phyloP scores from a whole-genome alignment of 768 basidiomycete species.

The Hericium rajendrae region DNA sequence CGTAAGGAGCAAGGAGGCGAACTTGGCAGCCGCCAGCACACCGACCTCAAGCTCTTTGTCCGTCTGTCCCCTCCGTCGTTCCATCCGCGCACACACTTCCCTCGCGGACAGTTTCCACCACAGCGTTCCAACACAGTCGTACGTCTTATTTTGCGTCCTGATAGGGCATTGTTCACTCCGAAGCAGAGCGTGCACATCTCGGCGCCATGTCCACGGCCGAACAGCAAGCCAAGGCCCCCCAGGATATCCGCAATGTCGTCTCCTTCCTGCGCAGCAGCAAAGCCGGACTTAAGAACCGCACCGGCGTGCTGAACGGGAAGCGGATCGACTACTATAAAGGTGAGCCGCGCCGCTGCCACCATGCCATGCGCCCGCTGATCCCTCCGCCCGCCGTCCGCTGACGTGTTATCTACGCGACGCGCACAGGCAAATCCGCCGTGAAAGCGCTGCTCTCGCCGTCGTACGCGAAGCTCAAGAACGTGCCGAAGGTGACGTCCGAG shows the following conservation, averaged over 20 bases:
- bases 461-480: constrained; percentile 81
- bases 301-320: constrained; percentile 89
- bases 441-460: constrained; percentile 88
- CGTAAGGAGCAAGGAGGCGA: not conserved
- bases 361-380: constrained; percentile 3
- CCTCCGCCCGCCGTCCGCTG: not conserved
- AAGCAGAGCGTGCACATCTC: too few species aligned
- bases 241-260: constrained; percentile 73
- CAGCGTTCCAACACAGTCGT: not conserved
- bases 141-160: not conserved
- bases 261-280: constrained; percentile 81
- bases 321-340: constrained; percentile 98
- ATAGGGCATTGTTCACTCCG: too few species aligned
- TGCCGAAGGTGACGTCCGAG: constrained; percentile 65
- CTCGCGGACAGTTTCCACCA: not conserved
- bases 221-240: constrained; percentile 71
- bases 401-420: not conserved
- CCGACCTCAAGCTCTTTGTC: not conserved
- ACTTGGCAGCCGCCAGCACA: not conserved
- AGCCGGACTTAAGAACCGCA: constrained; percentile 79
- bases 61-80: not conserved
- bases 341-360: constrained; percentile 23
- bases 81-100: not conserved
- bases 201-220: constrained; percentile 26
- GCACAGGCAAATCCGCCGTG: constrained; percentile 80